Base-by-base conservation (phyloP, 2,329 filamentous ascomycete genomes). In the Penicillium capsulatum region DNA sequence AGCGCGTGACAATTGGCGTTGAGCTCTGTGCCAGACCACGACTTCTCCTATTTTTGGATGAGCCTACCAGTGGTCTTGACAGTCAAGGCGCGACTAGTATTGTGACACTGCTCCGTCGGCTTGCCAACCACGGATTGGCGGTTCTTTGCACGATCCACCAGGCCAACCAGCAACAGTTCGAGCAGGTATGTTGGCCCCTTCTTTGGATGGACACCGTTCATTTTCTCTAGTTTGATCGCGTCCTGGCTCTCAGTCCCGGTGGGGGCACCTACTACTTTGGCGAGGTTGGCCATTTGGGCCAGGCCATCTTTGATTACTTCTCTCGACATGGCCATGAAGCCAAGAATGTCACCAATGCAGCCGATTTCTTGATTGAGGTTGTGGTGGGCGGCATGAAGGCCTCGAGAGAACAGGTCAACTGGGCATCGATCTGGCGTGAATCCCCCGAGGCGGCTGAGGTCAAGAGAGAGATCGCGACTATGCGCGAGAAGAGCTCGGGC, bases 131-230 rank as follows among this genome's bases (percentile, higher is more conserved):
- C 17, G 80, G 80, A 2, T 74, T 83, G 50, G 80, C 80, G 2
- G 80, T 85, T 43, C 67, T 85, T 30, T 84, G 80, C 59, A 85
- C 81, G 0, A 84, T 84, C 36, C 81, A 84, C 51, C 81, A 84
- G 49, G 80, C 81, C 2, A 80, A 75, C 15, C 78, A 78, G 4
- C 68, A 81, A 16, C 69, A 84, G 3, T 79, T 84, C 34, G 73
- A 63, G 43, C 41, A 58, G 44, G 57, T 58, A 3, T 6, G 15
- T 31, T 4, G 4, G 3, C 7, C n/a, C n/a, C n/a, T n/a, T n/a
- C n/a, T 6, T 10, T 9, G 4, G 2, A 11, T 20, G 2, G 6
- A 10, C 14, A n/a, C 10, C 2, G 7, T 31, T 32, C 9, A 20
- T 19, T 14, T 24, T 22, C 4, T 77, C 45, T 69, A 84, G 54